Evolutionary conservation across 345 rosid genomes (phyloP), one percentile per base, ranked within the genome.

Genomic region (Aurinia saxatilis): DNA sequence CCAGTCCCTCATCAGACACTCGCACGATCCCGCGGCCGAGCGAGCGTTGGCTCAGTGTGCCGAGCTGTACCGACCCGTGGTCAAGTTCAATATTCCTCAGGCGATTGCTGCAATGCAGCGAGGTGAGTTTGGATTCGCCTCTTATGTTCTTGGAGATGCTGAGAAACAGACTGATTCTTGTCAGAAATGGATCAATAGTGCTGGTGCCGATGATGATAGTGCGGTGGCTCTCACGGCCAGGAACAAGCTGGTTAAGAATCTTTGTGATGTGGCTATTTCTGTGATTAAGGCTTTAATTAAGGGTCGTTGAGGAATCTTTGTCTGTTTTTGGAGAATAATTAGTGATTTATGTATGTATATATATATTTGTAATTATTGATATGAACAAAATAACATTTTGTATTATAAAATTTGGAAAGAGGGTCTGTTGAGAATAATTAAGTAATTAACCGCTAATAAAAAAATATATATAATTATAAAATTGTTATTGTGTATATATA

Each of bases 11-110:
- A 74, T 86, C 23, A 80, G 61, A 54, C 72, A 66, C 15, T 57
- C 70, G 3, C 44, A 76, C 12, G 91, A 87, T 50, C 89, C 91
- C 3, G 50, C 73, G 49, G 44, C 66, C 8, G 89, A 92, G 80
- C 72, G 82, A 10, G 82, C 81, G 0, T 48, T 92, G 67, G 98
- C 91, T 13, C 57, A 81, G 2, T 92, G 98, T 10, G 93, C 93
- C 0, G 95, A 92, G 56, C 40, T 92, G 19, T 89, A 92, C 71
- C 82, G 88, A n/a, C 95, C 96, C 3, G 86, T 86, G 8, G 95
- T 92, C 6, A 68, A 66, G 80, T 92, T 82, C 68, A 90, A 82
- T 36, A 81, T 92, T 8, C 96, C 98, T 56, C 95, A 92, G 53
- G 96, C 93, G 40, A 84, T 82, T 13, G 79, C 70, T 1, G 91